Evolutionary conservation across 2,329 filamentous ascomycete species (phyloP), one percentile per base, ranked within the genome.

Genomic region (Eurotiales sp.): DNA sequence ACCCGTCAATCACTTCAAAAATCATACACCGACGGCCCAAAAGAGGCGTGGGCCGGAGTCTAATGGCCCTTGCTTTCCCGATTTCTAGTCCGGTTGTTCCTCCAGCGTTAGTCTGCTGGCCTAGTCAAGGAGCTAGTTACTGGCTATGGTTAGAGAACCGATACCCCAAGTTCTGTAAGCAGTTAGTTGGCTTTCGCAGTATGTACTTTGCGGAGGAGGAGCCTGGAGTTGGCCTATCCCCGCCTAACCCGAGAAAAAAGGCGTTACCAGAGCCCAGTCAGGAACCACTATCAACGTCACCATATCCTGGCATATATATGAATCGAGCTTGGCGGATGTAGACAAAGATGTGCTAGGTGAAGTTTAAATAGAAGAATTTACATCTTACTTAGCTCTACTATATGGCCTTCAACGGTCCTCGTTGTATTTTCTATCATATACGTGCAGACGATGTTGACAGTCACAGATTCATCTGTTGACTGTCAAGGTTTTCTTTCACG

Each of bases 201-300:
- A 36, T n/a, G n/a, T 36, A 8, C 32, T 2, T 17, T 37, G 21
- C 15, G 7, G n/a, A 37, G 17, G 34, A 15, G 34, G 34, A 37
- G n/a, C 5, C 32, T 36, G 32, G 32, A 36, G 32, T 36, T 14
- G 11, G 14, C 30, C 14, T 12, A 5, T 15, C 32, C 32, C 32
- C 32, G 32, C 32, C 15, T 17, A 36, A n/a, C n/a, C n/a, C n/a
- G n/a, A n/a, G n/a, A n/a, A n/a, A n/a, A n/a, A n/a, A n/a, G n/a
- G n/a, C n/a, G n/a, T n/a, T n/a, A n/a, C n/a, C n/a, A n/a, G n/a
- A n/a, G n/a, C 34, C 40, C 21, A 15, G 25, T 15, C 21, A 19
- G 19, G 19, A 43, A 50, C 34, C 47, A 43, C 32, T 37, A 29
- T 36, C 39, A 42, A 43, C 39, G 47, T 50, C 47, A 50, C 29